Conservation (phyloP, 768 basidiomycete genomes). For the Clathrus columnatus region DNA sequence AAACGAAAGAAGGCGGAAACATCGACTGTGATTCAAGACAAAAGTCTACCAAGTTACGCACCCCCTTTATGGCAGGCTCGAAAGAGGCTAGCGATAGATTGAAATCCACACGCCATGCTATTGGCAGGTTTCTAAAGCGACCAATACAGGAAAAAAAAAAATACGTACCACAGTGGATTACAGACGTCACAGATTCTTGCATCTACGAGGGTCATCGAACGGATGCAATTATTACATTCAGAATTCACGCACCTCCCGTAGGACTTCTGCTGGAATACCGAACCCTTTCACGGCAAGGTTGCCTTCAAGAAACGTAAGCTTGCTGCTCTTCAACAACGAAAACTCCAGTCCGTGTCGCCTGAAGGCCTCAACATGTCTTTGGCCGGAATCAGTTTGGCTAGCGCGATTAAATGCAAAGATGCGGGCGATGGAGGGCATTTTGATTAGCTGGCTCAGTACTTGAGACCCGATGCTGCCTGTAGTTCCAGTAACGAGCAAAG, state of each 20-base stretch:
- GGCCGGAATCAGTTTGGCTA: conserved; percentile 3
- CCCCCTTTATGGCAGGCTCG: conserved; percentile 17
- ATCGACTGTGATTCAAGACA: conserved; percentile 14
- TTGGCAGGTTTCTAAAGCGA: neutral
- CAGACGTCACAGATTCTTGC: neutral
- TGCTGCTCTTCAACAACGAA: conserved; percentile 10
- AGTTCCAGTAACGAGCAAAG: conserved; percentile 10
- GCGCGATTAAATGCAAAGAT: conserved; percentile 12
- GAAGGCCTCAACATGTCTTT: conserved; percentile 14
- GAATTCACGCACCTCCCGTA: conserved; percentile 8
- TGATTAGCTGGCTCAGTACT: conserved; percentile 6
- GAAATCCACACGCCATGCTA: conserved; percentile 35
- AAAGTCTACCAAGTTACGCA: conserved; percentile 24
- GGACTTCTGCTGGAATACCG: neutral
- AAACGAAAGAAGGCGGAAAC: conserved; percentile 7
- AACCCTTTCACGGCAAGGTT: conserved; percentile 6
- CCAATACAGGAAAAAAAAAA: neutral
- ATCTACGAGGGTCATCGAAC: neutral
- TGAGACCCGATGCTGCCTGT: conserved; percentile 11
- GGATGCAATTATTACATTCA: neutral
- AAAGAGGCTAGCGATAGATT: conserved; percentile 30
- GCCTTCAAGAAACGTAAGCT: conserved; percentile 18
- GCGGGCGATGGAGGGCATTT: neutral
- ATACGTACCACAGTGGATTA: conserved; percentile 9
- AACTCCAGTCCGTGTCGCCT: conserved; percentile 14